Evolutionary conservation across 768 basidiomycete genomes (phyloP).

Genomic region (Suillus variegatus): DNA sequence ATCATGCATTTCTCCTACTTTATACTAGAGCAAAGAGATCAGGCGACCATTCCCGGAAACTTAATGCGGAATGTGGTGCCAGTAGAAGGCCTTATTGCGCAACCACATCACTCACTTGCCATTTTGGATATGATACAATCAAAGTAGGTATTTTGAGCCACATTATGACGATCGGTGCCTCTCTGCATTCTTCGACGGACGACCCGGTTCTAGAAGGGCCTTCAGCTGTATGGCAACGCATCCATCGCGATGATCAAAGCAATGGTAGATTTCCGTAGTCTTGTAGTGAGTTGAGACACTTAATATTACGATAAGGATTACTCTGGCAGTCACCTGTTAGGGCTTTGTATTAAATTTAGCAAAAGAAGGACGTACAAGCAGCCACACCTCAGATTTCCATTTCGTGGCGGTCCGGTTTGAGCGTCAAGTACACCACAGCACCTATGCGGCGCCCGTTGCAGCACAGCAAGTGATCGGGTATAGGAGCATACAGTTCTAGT

Average conservation of each 20-base stretch:
- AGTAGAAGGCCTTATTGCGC: conserved; percentile 19
- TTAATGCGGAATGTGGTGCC: conserved; percentile 13
- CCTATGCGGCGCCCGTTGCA: neutral
- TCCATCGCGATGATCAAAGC: neutral
- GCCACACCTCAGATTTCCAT: neutral
- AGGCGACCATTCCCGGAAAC: neutral
- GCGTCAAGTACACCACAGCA: neutral
- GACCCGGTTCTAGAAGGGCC: neutral
- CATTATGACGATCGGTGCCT: neutral
- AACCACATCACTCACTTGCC: conserved; percentile 17
- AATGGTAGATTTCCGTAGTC: neutral
- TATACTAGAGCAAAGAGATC: conserved; percentile 14
- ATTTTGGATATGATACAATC: conserved; percentile 8
- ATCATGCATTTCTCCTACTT: conserved; percentile 9
- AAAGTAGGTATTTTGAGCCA: neutral
- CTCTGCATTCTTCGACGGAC: neutral
- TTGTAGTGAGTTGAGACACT: neutral
- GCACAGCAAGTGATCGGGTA: neutral
- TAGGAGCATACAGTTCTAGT: too few relatives aligned
- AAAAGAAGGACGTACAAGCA: conserved; percentile 1
- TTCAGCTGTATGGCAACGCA: neutral
- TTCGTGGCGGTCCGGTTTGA: neutral
- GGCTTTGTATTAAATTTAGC: neutral
- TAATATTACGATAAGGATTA: neutral
- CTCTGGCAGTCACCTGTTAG: neutral